A percentile compares a stretch with the other conserved stretches of the same genome.
Evolutionary conservation across 176 grass and related monocot genomes (phyloP).

Genomic region (Oryza coarctata): DNA sequence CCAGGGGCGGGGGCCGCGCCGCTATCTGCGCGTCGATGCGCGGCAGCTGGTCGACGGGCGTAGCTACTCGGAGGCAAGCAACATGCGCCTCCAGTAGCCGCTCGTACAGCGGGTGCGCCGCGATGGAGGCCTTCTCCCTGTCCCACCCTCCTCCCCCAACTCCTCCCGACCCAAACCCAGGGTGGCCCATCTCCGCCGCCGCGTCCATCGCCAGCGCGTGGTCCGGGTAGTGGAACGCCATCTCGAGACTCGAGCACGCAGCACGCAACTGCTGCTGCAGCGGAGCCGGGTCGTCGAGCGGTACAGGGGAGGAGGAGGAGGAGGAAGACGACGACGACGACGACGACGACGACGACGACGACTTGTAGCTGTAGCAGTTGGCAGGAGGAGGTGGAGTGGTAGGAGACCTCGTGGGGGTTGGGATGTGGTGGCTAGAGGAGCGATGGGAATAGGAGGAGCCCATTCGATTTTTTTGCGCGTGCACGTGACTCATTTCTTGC

Average conservation of each 20-base stretch:
- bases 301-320: too few relatives aligned
- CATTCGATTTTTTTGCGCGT: background rate
- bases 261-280: background rate
- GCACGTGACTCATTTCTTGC: slow-evolving; percentile 32
- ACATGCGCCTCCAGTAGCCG: slow-evolving; percentile 90
- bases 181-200: slow-evolving; percentile 1
- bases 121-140: slow-evolving; percentile 75
- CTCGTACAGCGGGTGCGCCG: slow-evolving; percentile 90
- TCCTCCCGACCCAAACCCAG: background rate
- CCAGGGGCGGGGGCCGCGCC: slow-evolving; percentile 54
- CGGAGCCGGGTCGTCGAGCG: too few relatives aligned
- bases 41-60: slow-evolving; percentile 93
- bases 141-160: slow-evolving; percentile 35
- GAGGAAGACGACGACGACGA: background rate
- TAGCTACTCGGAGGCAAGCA: slow-evolving; percentile 87
- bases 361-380: background rate
- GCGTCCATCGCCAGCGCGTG: slow-evolving; percentile 54
- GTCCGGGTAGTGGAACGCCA: slow-evolving; percentile 56
- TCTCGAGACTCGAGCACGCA: background rate
- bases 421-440: background rate
- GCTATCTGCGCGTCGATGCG: slow-evolving; percentile 90
- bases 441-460: background rate
- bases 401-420: background rate
- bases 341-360: too few relatives aligned
- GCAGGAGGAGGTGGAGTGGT: background rate